Base-by-base conservation (phyloP, 768 basidiomycete species). In the Auricularia auricula-judae region DNA sequence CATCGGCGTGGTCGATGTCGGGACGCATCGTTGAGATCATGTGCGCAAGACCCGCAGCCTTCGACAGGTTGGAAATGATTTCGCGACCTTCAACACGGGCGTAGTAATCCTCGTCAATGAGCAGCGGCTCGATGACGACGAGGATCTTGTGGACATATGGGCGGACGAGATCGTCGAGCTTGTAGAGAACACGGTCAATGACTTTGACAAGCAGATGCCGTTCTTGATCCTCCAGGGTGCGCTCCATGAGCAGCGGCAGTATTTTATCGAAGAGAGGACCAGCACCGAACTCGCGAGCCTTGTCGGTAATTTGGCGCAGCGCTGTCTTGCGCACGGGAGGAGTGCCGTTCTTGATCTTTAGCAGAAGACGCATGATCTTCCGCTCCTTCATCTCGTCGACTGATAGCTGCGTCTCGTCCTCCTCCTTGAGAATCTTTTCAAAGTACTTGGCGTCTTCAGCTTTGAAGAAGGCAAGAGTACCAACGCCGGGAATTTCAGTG, bases 21-120 rank as follows among this genome's bases (percentile, higher is more conserved):
- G 97, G 96, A 70, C 96, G 89, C 96, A 99, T 98, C 21, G 96
- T 99, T 42, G 97, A 99, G 71, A 99, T 99, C 97, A 99, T 98
- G 77, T 99, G 97, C 2, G 97, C 96, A 33, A 99, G 87, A 76
- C 97, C 97, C 36, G 95, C 96, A 11, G 97, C 97, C 76, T 98
- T 99, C 35, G 97, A 96, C 51, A 98, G 80, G 75, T 98, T 99
- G 70, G 93, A 96, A 69, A 98, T 99, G 74, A 99, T 98, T 79
- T 99, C 97, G 39, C 96, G 93, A 68, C 97, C 97, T 78, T 98
- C 97, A 53, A 98, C 94, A 75, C 93, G 91, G 58, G 90, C 90
- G 69, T 92, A 93, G 76, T 93, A 93, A 73, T 98, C 97, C 74
- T 98, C 96, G 75, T 99, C 96, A 71, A 98, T 98, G 72, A 99